Evolutionary conservation across 176 grass and related monocot genomes (phyloP).

Genomic region (Aegilops sharonensis): DNA sequence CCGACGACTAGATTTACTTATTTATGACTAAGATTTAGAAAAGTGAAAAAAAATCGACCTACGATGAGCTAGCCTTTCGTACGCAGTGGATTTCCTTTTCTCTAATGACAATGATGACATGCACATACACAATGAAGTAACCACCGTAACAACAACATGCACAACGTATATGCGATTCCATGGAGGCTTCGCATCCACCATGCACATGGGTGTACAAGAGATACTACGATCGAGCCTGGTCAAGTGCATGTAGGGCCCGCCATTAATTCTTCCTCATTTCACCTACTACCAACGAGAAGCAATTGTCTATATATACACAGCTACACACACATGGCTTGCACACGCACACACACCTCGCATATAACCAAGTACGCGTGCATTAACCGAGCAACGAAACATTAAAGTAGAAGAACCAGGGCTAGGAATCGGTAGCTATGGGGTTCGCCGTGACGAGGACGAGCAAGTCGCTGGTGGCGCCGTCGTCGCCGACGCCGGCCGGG

Average conservation of each 20-base stretch:
- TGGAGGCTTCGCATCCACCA: background rate
- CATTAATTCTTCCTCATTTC: background rate
- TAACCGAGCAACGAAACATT: background rate
- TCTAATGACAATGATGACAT: no score
- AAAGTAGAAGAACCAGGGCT: background rate
- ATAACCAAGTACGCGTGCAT: background rate
- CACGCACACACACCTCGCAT: background rate
- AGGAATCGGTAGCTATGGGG: background rate
- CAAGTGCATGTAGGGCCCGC: background rate
- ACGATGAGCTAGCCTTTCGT: no score
- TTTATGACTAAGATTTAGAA: no score
- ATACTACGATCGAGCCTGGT: background rate
- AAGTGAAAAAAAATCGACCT: no score
- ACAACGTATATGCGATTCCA: background rate
- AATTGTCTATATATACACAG: background rate
- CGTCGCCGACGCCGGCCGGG: slow-evolving; percentile 38
- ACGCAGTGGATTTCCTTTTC: no score
- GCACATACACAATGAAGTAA: background rate
- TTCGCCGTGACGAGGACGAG: slow-evolving; percentile 55
- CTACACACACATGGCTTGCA: background rate
- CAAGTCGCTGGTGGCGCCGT: slow-evolving; percentile 44
- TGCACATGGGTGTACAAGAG: background rate
- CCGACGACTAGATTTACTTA: background rate
- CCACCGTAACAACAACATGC: background rate
- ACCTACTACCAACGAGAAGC: background rate